Percentiles rank a stretch among this genome's conserved stretches.
phyloP scores from a whole-genome alignment of 1,139 yeast species.

The Sugiyamaella paludigena region DNA sequence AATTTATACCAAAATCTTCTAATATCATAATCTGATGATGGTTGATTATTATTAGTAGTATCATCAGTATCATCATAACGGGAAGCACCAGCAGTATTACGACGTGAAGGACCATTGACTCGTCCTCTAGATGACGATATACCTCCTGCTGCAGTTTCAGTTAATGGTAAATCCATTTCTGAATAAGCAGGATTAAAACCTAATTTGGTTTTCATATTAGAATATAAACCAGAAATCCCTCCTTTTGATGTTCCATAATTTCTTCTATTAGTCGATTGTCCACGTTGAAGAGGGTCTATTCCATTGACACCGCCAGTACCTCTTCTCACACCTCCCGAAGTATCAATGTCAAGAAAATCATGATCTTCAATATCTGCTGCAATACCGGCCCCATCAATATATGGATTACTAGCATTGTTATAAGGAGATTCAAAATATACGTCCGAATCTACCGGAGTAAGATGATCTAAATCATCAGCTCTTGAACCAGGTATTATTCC shows the following conservation, averaged over 20 bases:
- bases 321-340: conserved; percentile 3
- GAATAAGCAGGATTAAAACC: conserved; percentile 34
- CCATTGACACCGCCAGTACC: not conserved
- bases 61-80: conserved; percentile 7
- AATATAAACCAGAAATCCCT: conserved; percentile 32
- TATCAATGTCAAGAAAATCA: conserved; percentile 14
- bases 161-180: conserved; percentile 38
- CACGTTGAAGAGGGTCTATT: too few species aligned
- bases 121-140: conserved; percentile 19
- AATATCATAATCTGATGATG: conserved; percentile 52
- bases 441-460: conserved; percentile 19
- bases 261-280: conserved; percentile 6
- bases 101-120: conserved; percentile 8
- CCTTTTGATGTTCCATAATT: conserved; percentile 11
- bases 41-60: conserved; percentile 17
- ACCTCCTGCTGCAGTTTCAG: conserved; percentile 27
- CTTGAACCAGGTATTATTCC: too few species aligned
- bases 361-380: conserved; percentile 22
- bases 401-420: conserved; percentile 15
- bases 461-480: conserved; percentile 9
- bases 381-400: conserved; percentile 27
- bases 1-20: conserved; percentile 51
- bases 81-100: not conserved
- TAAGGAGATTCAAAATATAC: conserved; percentile 11
- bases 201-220: conserved; percentile 31